Evolutionary conservation across 106 monocot species (phyloP), one percentile per base, ranked within the genome.

Genomic region (Dendrobium nobile): DNA sequence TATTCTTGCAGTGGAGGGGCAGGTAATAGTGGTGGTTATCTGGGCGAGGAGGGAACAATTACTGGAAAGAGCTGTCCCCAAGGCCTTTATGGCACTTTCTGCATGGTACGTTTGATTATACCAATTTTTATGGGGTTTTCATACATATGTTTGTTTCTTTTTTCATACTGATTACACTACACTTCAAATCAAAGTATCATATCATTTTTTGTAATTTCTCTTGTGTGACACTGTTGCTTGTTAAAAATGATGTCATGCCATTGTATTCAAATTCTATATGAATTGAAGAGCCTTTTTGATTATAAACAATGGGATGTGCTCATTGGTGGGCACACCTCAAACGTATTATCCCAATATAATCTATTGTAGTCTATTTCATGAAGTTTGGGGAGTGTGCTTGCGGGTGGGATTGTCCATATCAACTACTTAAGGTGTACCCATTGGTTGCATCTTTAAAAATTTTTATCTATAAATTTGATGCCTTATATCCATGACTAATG

Each of bases 21-120:
- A 64, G 96, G 96, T 58, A 85, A 85, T 47, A 81, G 75, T 84
- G 93, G 87, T 55, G 93, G 92, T 75, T 47, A 79, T 67, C 55
- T 81, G 77, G 96, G 96, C 45, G 91, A 79, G 75, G 83, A 87
- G 10, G 96, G 96, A 67, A 93, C 93, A 27, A 58, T 96, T 58
- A 96, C 88, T 10, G 96, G 96, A 80, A 92, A 93, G 80, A 84
- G 84, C 27, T 96, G 96, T 72, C 96, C 96, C 20, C 65, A 87
- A 68, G 96, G 96, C 15, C 96, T 96, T 31, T 93, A 82, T 89
- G 96, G 96, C 64, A 93, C 91, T 79, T 96, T 93, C 77, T 96
- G 96, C 83, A 87, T 54, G 82, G 96, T 96, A 93, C 74, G 85
- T 43, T 17, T 78, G 37, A 70, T 79, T 67, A 47, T 17, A 4